phyloP scores from a whole-genome alignment of 306 rosid genomes.

The Castanea crenata region DNA sequence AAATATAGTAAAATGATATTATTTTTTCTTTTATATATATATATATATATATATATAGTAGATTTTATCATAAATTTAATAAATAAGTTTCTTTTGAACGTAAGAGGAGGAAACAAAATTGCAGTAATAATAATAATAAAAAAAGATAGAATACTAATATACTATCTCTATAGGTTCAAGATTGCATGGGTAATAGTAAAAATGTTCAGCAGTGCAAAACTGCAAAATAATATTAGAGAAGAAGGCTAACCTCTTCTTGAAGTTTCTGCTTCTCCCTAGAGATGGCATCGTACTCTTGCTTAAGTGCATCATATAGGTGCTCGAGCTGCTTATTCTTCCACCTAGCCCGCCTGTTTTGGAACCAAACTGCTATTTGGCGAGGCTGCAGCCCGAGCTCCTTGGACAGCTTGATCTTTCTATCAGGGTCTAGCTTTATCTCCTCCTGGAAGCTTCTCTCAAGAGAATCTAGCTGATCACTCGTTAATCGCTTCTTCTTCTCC shows the following conservation, averaged over 20 bases:
- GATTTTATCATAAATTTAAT: too few species aligned
- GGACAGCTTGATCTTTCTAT: conserved; percentile 85
- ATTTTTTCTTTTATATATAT: too few species aligned
- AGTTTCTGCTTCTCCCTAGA: conserved; percentile 69
- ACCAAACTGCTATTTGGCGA: conserved; percentile 93
- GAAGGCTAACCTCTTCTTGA: conserved; percentile 61
- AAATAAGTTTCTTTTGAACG: too few species aligned
- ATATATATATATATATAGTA: too few species aligned
- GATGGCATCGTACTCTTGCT: conserved; percentile 65
- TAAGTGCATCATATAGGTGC: conserved; percentile 70
- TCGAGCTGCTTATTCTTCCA: conserved; percentile 93
- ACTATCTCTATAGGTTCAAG: neutral
- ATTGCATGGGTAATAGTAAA: conserved; percentile 2
- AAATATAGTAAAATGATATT: too few species aligned
- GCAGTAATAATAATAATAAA: too few species aligned
- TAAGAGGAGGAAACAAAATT: too few species aligned
- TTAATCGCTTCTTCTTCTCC: conserved; percentile 75
- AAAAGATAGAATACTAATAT: too few species aligned
- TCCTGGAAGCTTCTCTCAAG: conserved; percentile 82
- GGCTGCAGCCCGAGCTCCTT: conserved; percentile 88
- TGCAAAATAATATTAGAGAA: too few species aligned
- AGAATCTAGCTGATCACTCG: conserved; percentile 63
- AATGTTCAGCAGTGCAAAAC: neutral
- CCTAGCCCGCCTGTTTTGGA: conserved; percentile 89
- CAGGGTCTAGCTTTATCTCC: conserved; percentile 88